A percentile compares a stretch with the other conserved stretches of the same genome.
Evolutionary conservation across 2,329 filamentous ascomycete species (phyloP).

Genomic region (Ascomycota sp.): DNA sequence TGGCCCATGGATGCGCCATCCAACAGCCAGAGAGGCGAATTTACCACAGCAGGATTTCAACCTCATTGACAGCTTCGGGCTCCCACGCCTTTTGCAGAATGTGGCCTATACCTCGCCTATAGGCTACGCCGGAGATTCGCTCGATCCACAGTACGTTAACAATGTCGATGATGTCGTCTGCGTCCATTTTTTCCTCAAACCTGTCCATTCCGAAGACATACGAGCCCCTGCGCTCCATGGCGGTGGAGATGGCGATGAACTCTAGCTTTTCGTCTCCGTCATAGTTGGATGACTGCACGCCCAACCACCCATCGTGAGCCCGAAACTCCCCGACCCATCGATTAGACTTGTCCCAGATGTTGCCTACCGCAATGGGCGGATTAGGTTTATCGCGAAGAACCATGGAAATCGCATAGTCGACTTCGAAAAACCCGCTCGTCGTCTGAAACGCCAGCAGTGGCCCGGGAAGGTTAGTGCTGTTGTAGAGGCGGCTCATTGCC

Average conservation of each 20-base stretch:
- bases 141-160: constrained; percentile 27
- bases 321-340: constrained; percentile 21
- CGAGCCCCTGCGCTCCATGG: constrained; percentile 20
- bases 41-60: no score
- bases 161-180: constrained; percentile 21
- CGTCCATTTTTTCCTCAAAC: constrained; percentile 20
- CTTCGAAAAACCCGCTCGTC: constrained; percentile 17
- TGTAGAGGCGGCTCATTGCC: constrained; percentile 10
- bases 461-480: constrained; percentile 15
- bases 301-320: constrained; percentile 24
- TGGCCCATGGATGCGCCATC: no score
- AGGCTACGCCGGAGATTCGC: constrained; percentile 20
- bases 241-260: constrained; percentile 21
- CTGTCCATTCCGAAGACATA: constrained; percentile 18
- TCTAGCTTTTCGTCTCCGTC: constrained; percentile 22
- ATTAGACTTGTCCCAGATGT: constrained; percentile 16
- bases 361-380: constrained; percentile 21
- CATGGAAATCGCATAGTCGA: constrained; percentile 17
- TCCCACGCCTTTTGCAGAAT: constrained; percentile 20
- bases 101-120: constrained; percentile 21
- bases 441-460: constrained; percentile 20
- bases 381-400: constrained; percentile 14
- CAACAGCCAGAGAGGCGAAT: no score
- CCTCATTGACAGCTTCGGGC: constrained; percentile 14
- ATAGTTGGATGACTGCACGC: constrained; percentile 24